A percentile compares a stretch with the other conserved stretches of the same genome.
Conservation (phyloP, 2,329 filamentous ascomycete genomes). For the Trichoderma endophyticum region DNA sequence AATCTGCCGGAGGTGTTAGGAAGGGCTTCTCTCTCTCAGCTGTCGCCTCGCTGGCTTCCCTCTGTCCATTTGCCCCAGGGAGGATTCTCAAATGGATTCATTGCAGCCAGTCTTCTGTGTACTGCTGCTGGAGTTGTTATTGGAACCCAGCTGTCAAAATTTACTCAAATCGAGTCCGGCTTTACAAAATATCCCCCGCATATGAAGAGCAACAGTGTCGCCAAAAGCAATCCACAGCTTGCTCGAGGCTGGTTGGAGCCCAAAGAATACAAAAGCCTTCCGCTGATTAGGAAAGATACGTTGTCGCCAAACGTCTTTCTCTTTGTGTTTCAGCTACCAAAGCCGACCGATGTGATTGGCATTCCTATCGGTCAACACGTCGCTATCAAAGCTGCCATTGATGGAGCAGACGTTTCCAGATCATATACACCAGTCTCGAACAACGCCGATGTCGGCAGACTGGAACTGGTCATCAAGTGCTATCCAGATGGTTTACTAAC, state of each 20-base stretch:
- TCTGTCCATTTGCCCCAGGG: background rate
- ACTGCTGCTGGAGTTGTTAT: background rate
- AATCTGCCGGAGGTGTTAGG: background rate
- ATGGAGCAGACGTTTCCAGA: conserved; percentile 44
- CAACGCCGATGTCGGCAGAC: conserved; percentile 45
- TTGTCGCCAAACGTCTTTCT: conserved; percentile 45
- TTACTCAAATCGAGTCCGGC: conserved; percentile 1
- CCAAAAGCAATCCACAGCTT: background rate
- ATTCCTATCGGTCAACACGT: conserved; percentile 58
- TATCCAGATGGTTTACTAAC: conserved; percentile 51
- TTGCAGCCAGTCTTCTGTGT: background rate
- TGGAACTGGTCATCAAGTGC: conserved; percentile 50
- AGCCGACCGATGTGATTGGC: conserved; percentile 43
- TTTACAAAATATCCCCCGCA: conserved; percentile 3
- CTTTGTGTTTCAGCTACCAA: conserved; percentile 48
- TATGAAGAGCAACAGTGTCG: background rate
- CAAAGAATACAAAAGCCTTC: conserved; percentile 32
- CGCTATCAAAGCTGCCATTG: conserved; percentile 46
- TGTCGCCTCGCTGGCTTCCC: background rate
- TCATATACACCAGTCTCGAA: conserved; percentile 56
- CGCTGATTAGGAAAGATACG: conserved; percentile 39
- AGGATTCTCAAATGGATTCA: background rate
- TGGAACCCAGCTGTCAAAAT: background rate
- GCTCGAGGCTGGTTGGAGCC: background rate
- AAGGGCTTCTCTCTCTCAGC: background rate